phyloP scores from a whole-genome alignment of 2,329 filamentous ascomycete genomes.

The Diaporthe batatas region DNA sequence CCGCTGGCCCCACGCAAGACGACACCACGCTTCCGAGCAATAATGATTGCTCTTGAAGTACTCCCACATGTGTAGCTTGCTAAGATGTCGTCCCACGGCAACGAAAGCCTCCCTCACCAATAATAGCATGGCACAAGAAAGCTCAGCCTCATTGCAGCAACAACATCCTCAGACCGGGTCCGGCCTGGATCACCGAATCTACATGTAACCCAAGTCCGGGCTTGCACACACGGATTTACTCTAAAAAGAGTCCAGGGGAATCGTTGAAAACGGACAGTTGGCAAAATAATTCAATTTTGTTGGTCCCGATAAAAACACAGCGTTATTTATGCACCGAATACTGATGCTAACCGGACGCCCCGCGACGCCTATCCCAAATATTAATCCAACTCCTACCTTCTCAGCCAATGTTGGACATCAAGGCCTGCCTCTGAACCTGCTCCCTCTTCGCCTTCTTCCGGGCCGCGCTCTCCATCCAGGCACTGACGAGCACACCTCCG shows the following conservation, averaged over 20 bases:
- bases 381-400: background rate
- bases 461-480: background rate
- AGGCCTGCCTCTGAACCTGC: background rate
- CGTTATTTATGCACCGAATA: background rate
- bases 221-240: background rate
- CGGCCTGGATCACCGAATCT: background rate
- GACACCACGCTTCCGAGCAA: too few species aligned
- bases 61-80: too few species aligned
- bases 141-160: too few species aligned
- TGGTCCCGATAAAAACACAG: background rate
- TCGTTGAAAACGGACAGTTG: too few species aligned
- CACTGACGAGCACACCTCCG: background rate
- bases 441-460: constrained; percentile 14
- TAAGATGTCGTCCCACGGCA: too few species aligned
- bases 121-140: too few species aligned
- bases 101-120: too few species aligned
- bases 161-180: background rate
- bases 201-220: background rate
- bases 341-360: background rate
- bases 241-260: background rate
- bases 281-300: background rate
- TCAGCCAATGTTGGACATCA: constrained; percentile 1
- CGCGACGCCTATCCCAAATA: background rate
- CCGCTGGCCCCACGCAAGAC: too few species aligned
- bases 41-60: too few species aligned